Evolutionary conservation across 805 yeast genomes (phyloP), one percentile per base, ranked within the genome.

Genomic region (Candida parachauliodes): DNA sequence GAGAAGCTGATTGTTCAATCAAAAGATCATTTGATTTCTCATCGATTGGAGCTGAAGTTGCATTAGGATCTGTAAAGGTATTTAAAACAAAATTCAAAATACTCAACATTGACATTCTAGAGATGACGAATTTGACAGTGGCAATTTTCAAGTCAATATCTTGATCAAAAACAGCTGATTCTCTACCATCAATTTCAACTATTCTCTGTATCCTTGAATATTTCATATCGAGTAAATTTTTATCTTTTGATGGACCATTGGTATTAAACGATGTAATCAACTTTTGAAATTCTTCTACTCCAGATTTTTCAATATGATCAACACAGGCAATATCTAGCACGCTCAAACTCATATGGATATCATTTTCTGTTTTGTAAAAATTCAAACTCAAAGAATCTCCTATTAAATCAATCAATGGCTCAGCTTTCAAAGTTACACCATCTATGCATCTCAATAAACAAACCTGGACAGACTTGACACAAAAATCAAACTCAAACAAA

Each of bases 1-100:
- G 86, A 0, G 94, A 93, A 0, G 88, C 73, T 11, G 72, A 68
- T 9, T 72, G 78, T 17, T 60, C 65, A 25, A 71, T 62, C n/a
- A 70, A 76, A 44, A 74, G 74, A 49, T 82, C 82, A 49, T 83
- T 89, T 39, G 81, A 77, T 41, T 83, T 65, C 21, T 69, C 78
- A 61, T 82, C 89, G 0, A 88, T 82, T 1, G 87, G 85, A 1
- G 79, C 64, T 29, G 77, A 59, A 5, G 76, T 76, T 1, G 83
- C 81, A 44, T 77, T 73, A 0, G 95, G 95, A 57, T 82, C 82
- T 0, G 96, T 83, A 55, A 93, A 93, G 0, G 98, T 93, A 31
- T 88, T 84, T 51, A 89, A 65, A 2, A 84, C 69, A 55, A 82
- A 93, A 55, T 88, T 91, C 45, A 91, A 60, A 10, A 93, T 63